Evolutionary conservation across 108 stramenopile species (phyloP).

Genomic region (Stephanodiscus minutulus): DNA sequence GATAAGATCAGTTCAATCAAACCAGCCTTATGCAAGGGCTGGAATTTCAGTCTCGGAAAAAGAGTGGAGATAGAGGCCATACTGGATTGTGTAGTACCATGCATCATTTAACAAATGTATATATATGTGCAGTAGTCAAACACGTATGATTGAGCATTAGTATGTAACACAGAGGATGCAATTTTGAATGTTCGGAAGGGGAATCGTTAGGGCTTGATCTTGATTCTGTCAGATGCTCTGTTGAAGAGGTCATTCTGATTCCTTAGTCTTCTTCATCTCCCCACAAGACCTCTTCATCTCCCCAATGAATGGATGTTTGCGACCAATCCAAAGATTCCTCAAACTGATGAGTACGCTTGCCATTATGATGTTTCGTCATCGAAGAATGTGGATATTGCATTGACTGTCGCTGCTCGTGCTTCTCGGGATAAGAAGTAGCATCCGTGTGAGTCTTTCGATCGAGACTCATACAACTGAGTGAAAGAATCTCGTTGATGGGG

Average conservation of each 20-base stretch:
- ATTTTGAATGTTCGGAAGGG: neutral
- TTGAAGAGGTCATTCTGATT: neutral
- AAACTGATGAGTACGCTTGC: neutral
- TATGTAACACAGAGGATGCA: neutral
- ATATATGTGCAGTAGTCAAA: too few relatives aligned
- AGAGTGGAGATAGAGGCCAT: too few relatives aligned
- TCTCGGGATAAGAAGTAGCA: neutral
- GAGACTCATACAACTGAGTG: neutral
- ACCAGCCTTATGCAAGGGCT: too few relatives aligned
- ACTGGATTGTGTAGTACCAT: too few relatives aligned
- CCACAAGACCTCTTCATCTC: neutral
- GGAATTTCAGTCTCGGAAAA: too few relatives aligned
- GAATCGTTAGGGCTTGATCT: neutral
- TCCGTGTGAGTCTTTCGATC: neutral
- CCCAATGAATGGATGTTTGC: slow-evolving; percentile 26
- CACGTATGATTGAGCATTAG: neutral
- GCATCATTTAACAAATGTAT: too few relatives aligned
- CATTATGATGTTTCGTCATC: neutral
- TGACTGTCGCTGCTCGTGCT: neutral
- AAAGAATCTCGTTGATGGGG: neutral
- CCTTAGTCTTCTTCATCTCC: neutral
- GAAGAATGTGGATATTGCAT: neutral
- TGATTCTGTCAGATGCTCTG: neutral
- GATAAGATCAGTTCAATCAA: too few relatives aligned
- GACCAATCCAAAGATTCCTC: slow-evolving; percentile 18